Base-by-base conservation (phyloP, 345 rosid genomes). In the Pistacia vera region DNA sequence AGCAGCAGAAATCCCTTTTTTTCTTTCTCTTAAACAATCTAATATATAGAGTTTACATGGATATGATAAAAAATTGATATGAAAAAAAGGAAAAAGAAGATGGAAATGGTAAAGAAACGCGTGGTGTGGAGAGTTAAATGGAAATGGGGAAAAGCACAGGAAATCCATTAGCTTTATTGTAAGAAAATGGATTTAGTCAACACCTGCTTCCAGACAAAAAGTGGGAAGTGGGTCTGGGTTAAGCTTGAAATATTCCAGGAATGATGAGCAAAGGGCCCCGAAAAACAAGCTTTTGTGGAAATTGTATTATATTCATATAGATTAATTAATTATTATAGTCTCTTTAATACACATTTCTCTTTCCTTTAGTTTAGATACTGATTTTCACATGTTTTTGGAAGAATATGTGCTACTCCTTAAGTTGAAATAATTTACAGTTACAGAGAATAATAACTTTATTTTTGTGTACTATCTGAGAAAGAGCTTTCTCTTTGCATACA, bases 191-290 rank as follows among this genome's bases (percentile, higher is more conserved):
- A 18, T 56, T 59, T 74, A 69, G 86, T 75, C 86, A 82, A 82
- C 81, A 82, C 86, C 86, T 79, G 89, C 89, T 84, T 82, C 86
- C 83, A 75, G 81, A 83, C 86, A 73, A 56, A 79, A 85, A 81
- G 83, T 75, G 60, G 71, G 70, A 49, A 70, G 83, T 80, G 87
- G 86, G 81, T 67, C 81, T 71, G 36, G 74, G 72, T 77, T 78
- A 3, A 66, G 56, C 74, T 80, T 81, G 68, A 81, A 71, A 86
- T 79, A 85, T 82, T 82, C 86, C 80, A 57, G 69, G 78, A 84
- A 79, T 81, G 81, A 84, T 75, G 81, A 74, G 75, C 63, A 64
- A 77, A 70, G 77, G 83, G 77, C 69, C 84, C 84, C 41, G 9
- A 52, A 51, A 58, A n/a, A 25, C 33, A 68, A 57, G 25, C 75